These are phyloP conservation scores for Phaeosphaeriaceae sp. DNA, from an alignment of 2,329 filamentous ascomycete genomes.

Conservation along the genomic window DNA sequence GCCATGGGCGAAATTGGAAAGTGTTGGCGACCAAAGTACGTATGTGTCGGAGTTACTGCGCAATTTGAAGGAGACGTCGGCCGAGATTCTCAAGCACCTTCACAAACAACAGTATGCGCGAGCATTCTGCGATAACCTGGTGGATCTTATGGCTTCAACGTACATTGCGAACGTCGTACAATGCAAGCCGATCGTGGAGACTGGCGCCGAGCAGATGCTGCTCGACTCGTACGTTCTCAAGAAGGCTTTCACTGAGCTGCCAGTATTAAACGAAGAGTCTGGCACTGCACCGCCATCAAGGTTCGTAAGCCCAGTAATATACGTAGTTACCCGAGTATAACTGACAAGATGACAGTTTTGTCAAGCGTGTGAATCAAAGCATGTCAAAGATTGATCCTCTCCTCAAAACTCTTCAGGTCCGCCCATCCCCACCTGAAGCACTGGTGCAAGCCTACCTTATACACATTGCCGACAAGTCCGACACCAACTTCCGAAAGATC, in stretches of 20 bases:
- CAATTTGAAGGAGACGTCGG: slow-evolving; percentile 73
- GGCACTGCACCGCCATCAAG: slow-evolving; percentile 64
- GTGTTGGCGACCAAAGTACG: slow-evolving; percentile 89
- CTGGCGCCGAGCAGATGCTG: slow-evolving; percentile 96
- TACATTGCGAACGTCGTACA: slow-evolving; percentile 87
- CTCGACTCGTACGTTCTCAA: slow-evolving; percentile 92
- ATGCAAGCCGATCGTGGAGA: slow-evolving; percentile 89
- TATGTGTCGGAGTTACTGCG: slow-evolving; percentile 85
- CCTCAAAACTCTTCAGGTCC: slow-evolving; percentile 95
- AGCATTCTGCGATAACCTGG: slow-evolving; percentile 94
- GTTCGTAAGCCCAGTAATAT: slow-evolving; percentile 33
- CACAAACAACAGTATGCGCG: slow-evolving; percentile 93
- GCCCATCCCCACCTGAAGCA: slow-evolving; percentile 87
- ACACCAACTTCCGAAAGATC: slow-evolving; percentile 94
- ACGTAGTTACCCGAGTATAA: neutral
- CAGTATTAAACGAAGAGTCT: slow-evolving; percentile 65
- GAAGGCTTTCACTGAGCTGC: slow-evolving; percentile 75
- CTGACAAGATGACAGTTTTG: slow-evolving; percentile 65
- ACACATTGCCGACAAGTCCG: slow-evolving; percentile 91
- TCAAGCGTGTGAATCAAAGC: slow-evolving; percentile 83
- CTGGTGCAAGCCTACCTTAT: slow-evolving; percentile 97
- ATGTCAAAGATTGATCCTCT: slow-evolving; percentile 90
- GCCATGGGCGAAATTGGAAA: slow-evolving; percentile 92
- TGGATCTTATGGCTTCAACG: slow-evolving; percentile 80
- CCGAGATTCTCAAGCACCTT: slow-evolving; percentile 77